A percentile compares a stretch with the other conserved stretches of the same genome.
Evolutionary conservation across 2,329 filamentous ascomycete genomes (phyloP).

Genomic region (Sporothrix inflata): DNA sequence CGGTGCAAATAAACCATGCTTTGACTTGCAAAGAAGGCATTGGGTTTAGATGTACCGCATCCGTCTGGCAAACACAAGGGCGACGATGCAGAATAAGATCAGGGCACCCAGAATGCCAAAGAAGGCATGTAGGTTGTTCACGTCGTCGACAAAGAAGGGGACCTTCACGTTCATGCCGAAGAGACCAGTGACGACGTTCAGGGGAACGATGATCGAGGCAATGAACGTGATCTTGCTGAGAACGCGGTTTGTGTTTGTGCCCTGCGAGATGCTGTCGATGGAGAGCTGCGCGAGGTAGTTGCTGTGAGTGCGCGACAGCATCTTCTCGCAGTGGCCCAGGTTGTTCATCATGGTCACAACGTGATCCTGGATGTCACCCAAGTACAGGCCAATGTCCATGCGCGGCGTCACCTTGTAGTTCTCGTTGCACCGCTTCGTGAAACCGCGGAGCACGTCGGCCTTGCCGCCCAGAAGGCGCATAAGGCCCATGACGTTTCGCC

Average conservation of each 20-base stretch:
- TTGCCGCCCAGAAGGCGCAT: constrained; percentile 94
- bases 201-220: constrained; percentile 91
- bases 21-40: background rate
- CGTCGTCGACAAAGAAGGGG: constrained; percentile 58
- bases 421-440: constrained; percentile 98
- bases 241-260: constrained; percentile 84
- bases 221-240: constrained; percentile 94
- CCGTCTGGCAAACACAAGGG: constrained; percentile 51
- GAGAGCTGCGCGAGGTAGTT: constrained; percentile 96
- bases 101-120: constrained; percentile 58
- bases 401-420: constrained; percentile 93
- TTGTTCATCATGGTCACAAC: constrained; percentile 99
- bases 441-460: constrained; percentile 96
- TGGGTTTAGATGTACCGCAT: constrained; percentile 50
- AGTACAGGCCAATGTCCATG: constrained; percentile 94
- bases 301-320: constrained; percentile 88
- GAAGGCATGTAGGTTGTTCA: constrained; percentile 59
- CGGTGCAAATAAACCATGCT: background rate
- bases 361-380: constrained; percentile 98
- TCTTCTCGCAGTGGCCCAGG: constrained; percentile 94
- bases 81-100: constrained; percentile 53
- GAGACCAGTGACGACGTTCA: constrained; percentile 86
- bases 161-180: constrained; percentile 88
- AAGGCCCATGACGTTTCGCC: constrained; percentile 92
- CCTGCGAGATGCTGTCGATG: constrained; percentile 86